These are phyloP conservation scores for Ganoderma leucocontextum DNA, from an alignment of 1,284 basidiomycete genomes.

Conservation along the genomic window DNA sequence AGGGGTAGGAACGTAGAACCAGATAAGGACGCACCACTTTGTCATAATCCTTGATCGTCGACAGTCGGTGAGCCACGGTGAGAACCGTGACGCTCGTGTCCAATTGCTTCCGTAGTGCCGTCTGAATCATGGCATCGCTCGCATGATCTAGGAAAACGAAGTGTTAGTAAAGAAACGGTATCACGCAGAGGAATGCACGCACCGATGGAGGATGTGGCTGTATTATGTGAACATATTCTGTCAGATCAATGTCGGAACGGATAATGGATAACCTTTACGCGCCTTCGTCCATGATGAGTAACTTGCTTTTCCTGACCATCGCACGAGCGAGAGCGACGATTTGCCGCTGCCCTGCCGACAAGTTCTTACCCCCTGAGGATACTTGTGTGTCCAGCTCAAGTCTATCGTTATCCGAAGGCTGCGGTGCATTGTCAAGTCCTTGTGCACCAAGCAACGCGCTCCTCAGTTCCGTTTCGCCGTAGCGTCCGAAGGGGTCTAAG, in stretches of 20 bases:
- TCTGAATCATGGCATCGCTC: conserved; percentile 65
- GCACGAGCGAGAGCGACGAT: conserved; percentile 66
- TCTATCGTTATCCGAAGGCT: not conserved
- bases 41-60: conserved; percentile 71
- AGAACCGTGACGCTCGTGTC: conserved; percentile 62
- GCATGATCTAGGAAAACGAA: conserved; percentile 53
- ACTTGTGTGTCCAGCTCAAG: conserved; percentile 62
- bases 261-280: conserved; percentile 12
- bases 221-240: not conserved
- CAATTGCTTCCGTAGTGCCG: conserved; percentile 61
- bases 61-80: conserved; percentile 73
- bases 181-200: not conserved
- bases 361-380: conserved; percentile 66
- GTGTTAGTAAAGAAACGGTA: not conserved
- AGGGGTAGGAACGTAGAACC: not conserved
- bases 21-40: conserved; percentile 42
- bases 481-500: conserved; percentile 76
- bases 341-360: conserved; percentile 78
- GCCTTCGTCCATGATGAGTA: conserved; percentile 70
- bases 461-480: conserved; percentile 72
- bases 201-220: conserved; percentile 15
- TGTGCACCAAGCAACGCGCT: conserved; percentile 59
- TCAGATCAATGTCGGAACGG: not conserved
- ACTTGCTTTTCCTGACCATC: conserved; percentile 63
- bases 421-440: conserved; percentile 53